Percentiles rank a stretch among this genome's conserved stretches.
Evolutionary conservation across 495 filamentous ascomycete genomes (phyloP).

Genomic region (Pseudevernia furfuracea): DNA sequence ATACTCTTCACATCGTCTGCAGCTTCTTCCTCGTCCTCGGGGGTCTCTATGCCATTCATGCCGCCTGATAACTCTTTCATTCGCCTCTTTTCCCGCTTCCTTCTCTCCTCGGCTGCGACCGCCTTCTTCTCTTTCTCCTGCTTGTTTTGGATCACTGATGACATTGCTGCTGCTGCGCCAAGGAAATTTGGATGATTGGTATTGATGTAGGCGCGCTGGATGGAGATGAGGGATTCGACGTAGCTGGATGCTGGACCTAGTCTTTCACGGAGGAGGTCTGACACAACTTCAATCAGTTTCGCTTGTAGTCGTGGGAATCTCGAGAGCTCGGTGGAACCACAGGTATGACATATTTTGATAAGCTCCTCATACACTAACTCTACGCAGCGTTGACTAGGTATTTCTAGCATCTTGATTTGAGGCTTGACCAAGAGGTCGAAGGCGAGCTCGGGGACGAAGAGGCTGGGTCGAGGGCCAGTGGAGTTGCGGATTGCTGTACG

Average conservation of each 20-base stretch:
- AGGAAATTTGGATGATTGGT: slow-evolving; percentile 99
- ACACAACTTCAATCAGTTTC: slow-evolving; percentile 97
- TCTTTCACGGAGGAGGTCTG: slow-evolving; percentile 87
- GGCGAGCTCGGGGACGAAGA: slow-evolving; percentile 95
- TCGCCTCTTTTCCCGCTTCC: slow-evolving; percentile 72
- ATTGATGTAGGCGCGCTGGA: slow-evolving; percentile 98
- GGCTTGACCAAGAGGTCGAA: slow-evolving; percentile 98
- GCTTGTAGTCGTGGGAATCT: slow-evolving; percentile 90
- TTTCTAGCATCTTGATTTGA: slow-evolving; percentile 92
- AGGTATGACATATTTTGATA: slow-evolving; percentile 99
- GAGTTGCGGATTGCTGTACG: slow-evolving; percentile 97
- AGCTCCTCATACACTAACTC: slow-evolving; percentile 98
- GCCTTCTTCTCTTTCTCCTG: slow-evolving; percentile 86
- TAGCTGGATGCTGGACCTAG: slow-evolving; percentile 82
- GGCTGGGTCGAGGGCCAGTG: slow-evolving; percentile 86
- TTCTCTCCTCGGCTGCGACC: slow-evolving; percentile 69
- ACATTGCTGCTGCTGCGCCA: slow-evolving; percentile 96
- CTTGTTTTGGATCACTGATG: slow-evolving; percentile 84
- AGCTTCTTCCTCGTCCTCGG: slow-evolving; percentile 62
- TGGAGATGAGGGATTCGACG: slow-evolving; percentile 92
- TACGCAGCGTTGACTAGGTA: slow-evolving; percentile 93
- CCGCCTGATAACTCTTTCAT: slow-evolving; percentile 65
- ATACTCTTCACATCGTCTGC: slow-evolving; percentile 40
- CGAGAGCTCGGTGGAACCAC: slow-evolving; percentile 86
- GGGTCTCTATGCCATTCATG: slow-evolving; percentile 64